Conservation (phyloP, 169 alveolate species). For the Eimeria falciformis region DNA sequence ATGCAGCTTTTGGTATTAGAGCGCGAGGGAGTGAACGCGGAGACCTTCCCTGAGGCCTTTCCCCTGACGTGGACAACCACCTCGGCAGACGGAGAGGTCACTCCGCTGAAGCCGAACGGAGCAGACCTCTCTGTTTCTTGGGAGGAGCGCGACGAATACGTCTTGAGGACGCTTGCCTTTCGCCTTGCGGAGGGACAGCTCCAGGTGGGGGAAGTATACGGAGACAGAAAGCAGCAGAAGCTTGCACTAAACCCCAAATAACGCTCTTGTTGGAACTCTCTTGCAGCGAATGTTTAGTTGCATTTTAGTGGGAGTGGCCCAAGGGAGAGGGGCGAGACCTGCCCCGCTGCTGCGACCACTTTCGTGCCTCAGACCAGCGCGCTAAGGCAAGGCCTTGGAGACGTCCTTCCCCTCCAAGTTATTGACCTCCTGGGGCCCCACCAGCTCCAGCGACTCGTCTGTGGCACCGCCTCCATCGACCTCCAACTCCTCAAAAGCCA, state of each 20-base stretch:
- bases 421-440: constrained; percentile 82
- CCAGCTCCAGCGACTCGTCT: constrained; percentile 87
- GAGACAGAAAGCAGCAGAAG: neutral
- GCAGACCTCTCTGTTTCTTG: constrained; percentile 67
- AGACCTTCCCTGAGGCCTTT: constrained; percentile 32
- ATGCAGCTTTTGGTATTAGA: constrained; percentile 42
- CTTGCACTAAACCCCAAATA: too few relatives aligned
- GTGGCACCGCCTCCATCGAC: constrained; percentile 92
- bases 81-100: constrained; percentile 77
- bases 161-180: constrained; percentile 41
- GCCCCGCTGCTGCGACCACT: neutral
- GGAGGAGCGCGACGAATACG: constrained; percentile 73
- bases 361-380: constrained; percentile 66
- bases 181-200: constrained; percentile 71
- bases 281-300: too few relatives aligned
- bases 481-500: constrained; percentile 88
- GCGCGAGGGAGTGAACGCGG: constrained; percentile 77
- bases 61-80: constrained; percentile 75
- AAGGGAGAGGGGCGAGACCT: neutral
- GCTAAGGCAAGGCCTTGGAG: constrained; percentile 81
- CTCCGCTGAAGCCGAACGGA: constrained; percentile 80
- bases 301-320: neutral
- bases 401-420: constrained; percentile 84
- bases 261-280: too few relatives aligned
- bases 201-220: constrained; percentile 35